These are phyloP conservation scores for Neonectria sp. DNA, from an alignment of 2,329 filamentous ascomycete genomes.

Conservation along the genomic window DNA sequence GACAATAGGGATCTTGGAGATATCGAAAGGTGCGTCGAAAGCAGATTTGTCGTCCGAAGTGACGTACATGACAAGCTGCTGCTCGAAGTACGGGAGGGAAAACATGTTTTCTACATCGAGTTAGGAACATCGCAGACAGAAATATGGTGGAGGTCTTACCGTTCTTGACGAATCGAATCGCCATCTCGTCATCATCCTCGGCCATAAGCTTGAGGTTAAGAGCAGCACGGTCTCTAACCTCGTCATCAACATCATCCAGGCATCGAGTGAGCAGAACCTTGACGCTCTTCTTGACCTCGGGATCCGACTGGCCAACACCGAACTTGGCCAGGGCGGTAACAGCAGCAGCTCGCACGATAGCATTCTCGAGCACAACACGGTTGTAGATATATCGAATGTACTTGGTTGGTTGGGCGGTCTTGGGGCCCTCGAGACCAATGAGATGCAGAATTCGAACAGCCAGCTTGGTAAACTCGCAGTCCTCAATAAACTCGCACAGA, in stretches of 20 bases:
- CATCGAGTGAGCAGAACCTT: constrained; percentile 93
- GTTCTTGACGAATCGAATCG: constrained; percentile 92
- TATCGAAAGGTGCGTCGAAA: constrained; percentile 90
- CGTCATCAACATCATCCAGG: constrained; percentile 96
- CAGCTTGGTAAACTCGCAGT: constrained; percentile 98
- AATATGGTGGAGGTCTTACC: constrained; percentile 63
- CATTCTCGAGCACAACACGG: constrained; percentile 96
- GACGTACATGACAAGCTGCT: constrained; percentile 97
- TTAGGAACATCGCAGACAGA: constrained; percentile 24
- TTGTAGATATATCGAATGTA: constrained; percentile 99
- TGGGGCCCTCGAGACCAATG: constrained; percentile 93
- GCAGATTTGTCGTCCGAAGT: constrained; percentile 90
- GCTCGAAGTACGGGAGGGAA: constrained; percentile 93
- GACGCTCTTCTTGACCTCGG: constrained; percentile 96
- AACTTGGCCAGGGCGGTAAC: constrained; percentile 98
- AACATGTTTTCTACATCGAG: constrained; percentile 85
- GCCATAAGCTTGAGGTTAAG: constrained; percentile 93
- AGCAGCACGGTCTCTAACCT: constrained; percentile 95
- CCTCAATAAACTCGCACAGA: constrained; percentile 98
- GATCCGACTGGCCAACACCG: constrained; percentile 95
- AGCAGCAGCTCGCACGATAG: constrained; percentile 93
- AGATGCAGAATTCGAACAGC: constrained; percentile 96
- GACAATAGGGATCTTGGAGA: constrained; percentile 91
- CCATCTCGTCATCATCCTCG: constrained; percentile 91
- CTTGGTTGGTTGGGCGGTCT: constrained; percentile 96